These are phyloP conservation scores for Phytophthora litchii DNA, from an alignment of 352 stramenopile genomes.

Conservation along the genomic window DNA sequence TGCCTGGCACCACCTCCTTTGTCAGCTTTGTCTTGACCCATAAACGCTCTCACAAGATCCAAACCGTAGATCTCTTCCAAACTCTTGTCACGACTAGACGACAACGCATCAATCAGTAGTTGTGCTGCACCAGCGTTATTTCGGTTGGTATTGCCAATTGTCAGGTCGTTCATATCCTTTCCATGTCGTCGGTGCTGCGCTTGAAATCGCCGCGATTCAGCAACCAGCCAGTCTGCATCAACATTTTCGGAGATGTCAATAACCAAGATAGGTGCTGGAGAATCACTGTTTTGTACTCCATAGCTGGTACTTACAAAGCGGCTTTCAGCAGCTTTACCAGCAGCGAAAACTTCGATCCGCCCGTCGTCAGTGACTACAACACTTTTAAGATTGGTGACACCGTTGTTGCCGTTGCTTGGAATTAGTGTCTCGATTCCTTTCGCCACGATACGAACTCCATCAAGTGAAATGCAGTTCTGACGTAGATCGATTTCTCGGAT, in stretches of 20 bases:
- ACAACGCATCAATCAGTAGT: slow-evolving; percentile 19
- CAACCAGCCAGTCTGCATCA: slow-evolving; percentile 42
- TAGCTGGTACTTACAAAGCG: slow-evolving; percentile 9
- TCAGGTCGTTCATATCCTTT: slow-evolving; percentile 10
- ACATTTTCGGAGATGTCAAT: slow-evolving; percentile 61
- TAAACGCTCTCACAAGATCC: slow-evolving; percentile 55
- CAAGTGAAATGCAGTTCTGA: slow-evolving; percentile 73
- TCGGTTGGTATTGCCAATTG: slow-evolving; percentile 27
- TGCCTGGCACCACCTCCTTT: not conserved
- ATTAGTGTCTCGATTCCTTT: slow-evolving; percentile 52
- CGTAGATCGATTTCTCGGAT: slow-evolving; percentile 66
- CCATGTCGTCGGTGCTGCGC: slow-evolving; percentile 17
- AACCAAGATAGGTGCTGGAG: slow-evolving; percentile 31
- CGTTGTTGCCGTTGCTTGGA: slow-evolving; percentile 1
- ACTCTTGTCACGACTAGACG: slow-evolving; percentile 25
- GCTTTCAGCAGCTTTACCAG: not conserved
- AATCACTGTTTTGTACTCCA: slow-evolving; percentile 6
- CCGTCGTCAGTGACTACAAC: slow-evolving; percentile 56
- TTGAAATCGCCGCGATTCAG: slow-evolving; percentile 35
- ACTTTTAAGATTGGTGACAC: slow-evolving; percentile 22
- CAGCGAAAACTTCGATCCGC: slow-evolving; percentile 58
- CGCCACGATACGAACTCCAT: slow-evolving; percentile 63
- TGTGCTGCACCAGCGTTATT: slow-evolving; percentile 10
- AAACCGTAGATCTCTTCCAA: slow-evolving; percentile 70
- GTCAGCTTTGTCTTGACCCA: slow-evolving; percentile 28